phyloP scores from a whole-genome alignment of 192 early-diverging fungal genomes.

The Funneliformis geosporum region DNA sequence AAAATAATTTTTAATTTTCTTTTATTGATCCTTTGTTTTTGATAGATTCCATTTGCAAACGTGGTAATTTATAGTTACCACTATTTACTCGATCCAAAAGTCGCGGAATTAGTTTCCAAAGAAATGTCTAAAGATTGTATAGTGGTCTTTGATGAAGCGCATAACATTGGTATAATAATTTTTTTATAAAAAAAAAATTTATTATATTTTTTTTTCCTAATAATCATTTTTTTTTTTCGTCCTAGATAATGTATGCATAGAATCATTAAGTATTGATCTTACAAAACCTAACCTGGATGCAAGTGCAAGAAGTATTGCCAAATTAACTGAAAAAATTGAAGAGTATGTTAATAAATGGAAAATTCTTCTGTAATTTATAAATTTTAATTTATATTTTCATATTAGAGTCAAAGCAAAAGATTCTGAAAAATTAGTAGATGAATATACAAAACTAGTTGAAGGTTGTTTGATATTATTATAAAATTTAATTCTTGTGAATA shows the following conservation, averaged over 20 bases:
- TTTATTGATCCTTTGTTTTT: too few relatives aligned
- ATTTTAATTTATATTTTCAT: not conserved
- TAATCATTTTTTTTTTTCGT: not conserved
- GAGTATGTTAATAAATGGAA: constrained; percentile 46
- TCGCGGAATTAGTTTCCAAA: constrained; percentile 95
- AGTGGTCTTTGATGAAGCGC: constrained; percentile 99
- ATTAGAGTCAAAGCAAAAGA: constrained; percentile 81
- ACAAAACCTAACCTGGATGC: constrained; percentile 88
- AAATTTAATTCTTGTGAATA: not conserved
- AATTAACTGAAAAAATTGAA: constrained; percentile 71
- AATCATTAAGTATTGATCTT: constrained; percentile 93
- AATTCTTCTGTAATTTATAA: not conserved
- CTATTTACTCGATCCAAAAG: constrained; percentile 99
- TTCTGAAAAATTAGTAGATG: constrained; percentile 83
- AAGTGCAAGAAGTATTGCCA: constrained; percentile 76
- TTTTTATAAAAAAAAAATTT: not conserved
- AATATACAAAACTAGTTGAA: constrained; percentile 90
- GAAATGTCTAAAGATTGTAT: constrained; percentile 93
- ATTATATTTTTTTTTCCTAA: not conserved
- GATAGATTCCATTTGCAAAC: constrained; percentile 82
- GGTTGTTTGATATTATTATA: constrained; percentile 38
- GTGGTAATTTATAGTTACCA: constrained; percentile 99
- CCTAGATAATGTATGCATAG: constrained; percentile 97
- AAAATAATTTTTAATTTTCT: constrained; percentile 18
- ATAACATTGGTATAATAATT: constrained; percentile 83